Percentiles rank a stretch among this genome's conserved stretches.
Evolutionary conservation across 306 rosid genomes (phyloP).

Genomic region (Fagus crenata): DNA sequence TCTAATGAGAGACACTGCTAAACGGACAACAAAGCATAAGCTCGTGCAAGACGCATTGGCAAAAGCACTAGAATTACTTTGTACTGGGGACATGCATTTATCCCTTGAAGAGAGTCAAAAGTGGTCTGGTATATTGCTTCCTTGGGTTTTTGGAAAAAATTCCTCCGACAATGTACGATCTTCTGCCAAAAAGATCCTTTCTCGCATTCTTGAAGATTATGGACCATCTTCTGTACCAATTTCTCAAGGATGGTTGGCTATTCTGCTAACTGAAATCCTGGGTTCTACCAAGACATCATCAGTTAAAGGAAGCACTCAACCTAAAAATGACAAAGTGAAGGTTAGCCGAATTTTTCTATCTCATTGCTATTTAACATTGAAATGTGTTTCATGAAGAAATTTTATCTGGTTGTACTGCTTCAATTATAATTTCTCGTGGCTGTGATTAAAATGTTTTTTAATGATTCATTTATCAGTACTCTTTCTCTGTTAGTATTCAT

Average conservation of each 20-base stretch:
- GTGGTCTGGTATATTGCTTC: slow-evolving; percentile 86
- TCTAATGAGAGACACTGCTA: slow-evolving; percentile 77
- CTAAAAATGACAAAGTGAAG: slow-evolving; percentile 74
- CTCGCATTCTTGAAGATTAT: slow-evolving; percentile 69
- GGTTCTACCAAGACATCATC: slow-evolving; percentile 50
- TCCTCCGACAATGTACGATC: slow-evolving; percentile 63
- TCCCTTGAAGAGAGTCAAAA: slow-evolving; percentile 87
- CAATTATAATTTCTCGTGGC: slow-evolving; percentile 26
- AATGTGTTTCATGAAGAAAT: slow-evolving; percentile 3
- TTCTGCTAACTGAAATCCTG: slow-evolving; percentile 63
- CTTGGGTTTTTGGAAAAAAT: slow-evolving; percentile 74
- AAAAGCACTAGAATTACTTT: slow-evolving; percentile 72
- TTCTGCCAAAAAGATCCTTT: slow-evolving; percentile 77
- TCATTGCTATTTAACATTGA: not conserved
- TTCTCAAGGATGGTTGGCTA: slow-evolving; percentile 91
- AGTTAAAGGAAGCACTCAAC: slow-evolving; percentile 59
- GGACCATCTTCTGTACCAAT: slow-evolving; percentile 71
- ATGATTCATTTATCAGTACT: not conserved
- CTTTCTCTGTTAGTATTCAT: not conserved
- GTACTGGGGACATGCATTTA: slow-evolving; percentile 61
- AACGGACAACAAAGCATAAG: slow-evolving; percentile 58
- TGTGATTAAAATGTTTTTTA: not conserved
- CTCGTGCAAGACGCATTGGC: slow-evolving; percentile 82
- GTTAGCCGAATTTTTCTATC: slow-evolving; percentile 38
- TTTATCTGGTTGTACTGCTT: slow-evolving; percentile 19